These are phyloP conservation scores for Sonneratia alba DNA, from an alignment of 345 rosid species.

Conservation along the genomic window DNA sequence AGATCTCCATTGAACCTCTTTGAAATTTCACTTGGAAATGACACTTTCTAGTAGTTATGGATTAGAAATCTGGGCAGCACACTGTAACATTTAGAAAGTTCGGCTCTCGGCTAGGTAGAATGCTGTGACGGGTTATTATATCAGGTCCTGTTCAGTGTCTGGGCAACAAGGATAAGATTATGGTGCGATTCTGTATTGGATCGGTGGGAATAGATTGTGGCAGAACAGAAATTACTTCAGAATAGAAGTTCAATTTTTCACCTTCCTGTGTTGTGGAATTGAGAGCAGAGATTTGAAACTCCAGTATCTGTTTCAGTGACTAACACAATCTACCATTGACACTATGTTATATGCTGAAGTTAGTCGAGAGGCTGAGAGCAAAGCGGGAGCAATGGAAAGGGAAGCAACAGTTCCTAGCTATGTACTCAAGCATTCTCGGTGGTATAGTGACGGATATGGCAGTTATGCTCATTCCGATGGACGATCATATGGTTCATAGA, in stretches of 20 bases:
- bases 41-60: no score
- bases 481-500: constrained; percentile 93
- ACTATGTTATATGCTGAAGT: constrained; percentile 25
- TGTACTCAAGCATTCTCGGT: constrained; percentile 81
- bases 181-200: not conserved
- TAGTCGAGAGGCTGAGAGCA: constrained; percentile 42
- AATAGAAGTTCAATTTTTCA: not conserved
- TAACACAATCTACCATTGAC: not conserved
- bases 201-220: not conserved
- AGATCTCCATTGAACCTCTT: no score
- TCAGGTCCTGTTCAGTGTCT: no score
- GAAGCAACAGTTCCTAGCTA: constrained; percentile 53
- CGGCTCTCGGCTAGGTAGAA: no score
- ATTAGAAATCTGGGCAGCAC: no score
- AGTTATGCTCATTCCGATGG: constrained; percentile 84
- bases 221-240: not conserved
- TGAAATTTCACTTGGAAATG: no score
- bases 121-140: no score
- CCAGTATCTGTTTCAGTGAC: not conserved
- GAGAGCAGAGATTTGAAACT: not conserved
- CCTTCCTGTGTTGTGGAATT: not conserved
- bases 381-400: constrained; percentile 35
- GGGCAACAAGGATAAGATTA: not conserved
- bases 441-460: constrained; percentile 72
- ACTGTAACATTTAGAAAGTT: no score